Percentiles rank a stretch among this genome's conserved stretches.
Conservation (phyloP, 2,329 filamentous ascomycete species). For the Alternaria viburni region DNA sequence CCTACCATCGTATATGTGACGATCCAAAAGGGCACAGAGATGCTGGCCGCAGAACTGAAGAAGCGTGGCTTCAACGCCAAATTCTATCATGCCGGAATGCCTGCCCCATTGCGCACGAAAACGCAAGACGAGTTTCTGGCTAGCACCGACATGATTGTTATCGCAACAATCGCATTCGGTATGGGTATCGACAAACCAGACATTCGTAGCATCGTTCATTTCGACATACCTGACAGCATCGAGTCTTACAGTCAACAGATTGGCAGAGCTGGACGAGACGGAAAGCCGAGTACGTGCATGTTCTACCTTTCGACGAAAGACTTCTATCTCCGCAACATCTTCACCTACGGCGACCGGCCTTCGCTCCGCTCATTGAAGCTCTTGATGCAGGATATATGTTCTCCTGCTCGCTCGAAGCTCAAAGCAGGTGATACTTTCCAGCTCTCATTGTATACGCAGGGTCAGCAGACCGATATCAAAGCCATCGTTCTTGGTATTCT, state of each 20-base stretch:
- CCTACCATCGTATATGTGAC: slow-evolving; percentile 68
- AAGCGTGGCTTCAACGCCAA: slow-evolving; percentile 71
- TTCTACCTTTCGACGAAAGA: slow-evolving; percentile 65
- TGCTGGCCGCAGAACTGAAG: slow-evolving; percentile 70
- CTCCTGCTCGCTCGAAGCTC: slow-evolving; percentile 34
- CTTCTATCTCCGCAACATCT: slow-evolving; percentile 64
- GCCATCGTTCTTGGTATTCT: slow-evolving; percentile 59
- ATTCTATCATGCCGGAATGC: slow-evolving; percentile 84
- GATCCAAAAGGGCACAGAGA: slow-evolving; percentile 62
- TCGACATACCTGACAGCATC: slow-evolving; percentile 87
- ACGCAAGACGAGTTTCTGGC: slow-evolving; percentile 83
- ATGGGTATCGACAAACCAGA: slow-evolving; percentile 99
- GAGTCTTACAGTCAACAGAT: slow-evolving; percentile 99
- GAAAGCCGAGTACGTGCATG: slow-evolving; percentile 67
- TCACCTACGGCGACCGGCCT: slow-evolving; percentile 66
- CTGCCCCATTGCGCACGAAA: slow-evolving; percentile 66
- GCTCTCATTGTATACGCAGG: slow-evolving; percentile 54
- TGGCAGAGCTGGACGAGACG: slow-evolving; percentile 88
- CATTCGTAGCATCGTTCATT: slow-evolving; percentile 93
- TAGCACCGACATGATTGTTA: slow-evolving; percentile 80
- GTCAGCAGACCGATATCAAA: slow-evolving; percentile 62
- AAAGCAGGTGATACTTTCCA: slow-evolving; percentile 55
- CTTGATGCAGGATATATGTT: slow-evolving; percentile 61
- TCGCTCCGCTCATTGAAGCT: slow-evolving; percentile 57
- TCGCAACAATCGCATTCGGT: slow-evolving; percentile 96